Evolutionary conservation across 116 monocot species (phyloP).

Genomic region (Iris pallida): DNA sequence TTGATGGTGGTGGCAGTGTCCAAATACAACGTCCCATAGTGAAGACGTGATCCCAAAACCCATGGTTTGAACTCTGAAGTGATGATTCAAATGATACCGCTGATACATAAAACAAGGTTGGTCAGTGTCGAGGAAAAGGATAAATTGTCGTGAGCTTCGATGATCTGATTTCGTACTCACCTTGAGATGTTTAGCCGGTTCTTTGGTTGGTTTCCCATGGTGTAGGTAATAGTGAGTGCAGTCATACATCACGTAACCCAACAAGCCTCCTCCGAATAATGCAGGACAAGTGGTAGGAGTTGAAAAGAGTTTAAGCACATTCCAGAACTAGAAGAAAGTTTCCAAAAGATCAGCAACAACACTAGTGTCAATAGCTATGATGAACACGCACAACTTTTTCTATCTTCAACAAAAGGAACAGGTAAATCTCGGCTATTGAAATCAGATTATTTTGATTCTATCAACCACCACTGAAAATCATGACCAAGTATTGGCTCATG

Average conservation of each 20-base stretch:
- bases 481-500: background rate
- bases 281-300: conserved; percentile 54
- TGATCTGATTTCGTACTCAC: conserved; percentile 25
- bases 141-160: background rate
- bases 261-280: conserved; percentile 70
- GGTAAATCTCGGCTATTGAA: background rate
- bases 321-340: conserved; percentile 49
- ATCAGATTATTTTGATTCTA: no score
- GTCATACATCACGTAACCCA: conserved; percentile 93
- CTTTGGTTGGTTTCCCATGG: conserved; percentile 70
- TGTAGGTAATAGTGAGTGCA: conserved; percentile 97
- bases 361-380: background rate
- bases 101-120: background rate
- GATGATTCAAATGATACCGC: conserved; percentile 32
- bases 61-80: conserved; percentile 23
- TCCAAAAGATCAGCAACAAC: background rate
- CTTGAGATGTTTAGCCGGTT: conserved; percentile 62
- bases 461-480: background rate
- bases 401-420: background rate
- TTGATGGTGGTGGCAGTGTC: conserved; percentile 11
- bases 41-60: conserved; percentile 31
- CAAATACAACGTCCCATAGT: conserved; percentile 23
- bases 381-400: background rate
- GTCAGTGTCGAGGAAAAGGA: no score
- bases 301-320: conserved; percentile 43